Conservation (phyloP, 2,329 filamentous ascomycete species). For the Pseudogymnoascus sp. region DNA sequence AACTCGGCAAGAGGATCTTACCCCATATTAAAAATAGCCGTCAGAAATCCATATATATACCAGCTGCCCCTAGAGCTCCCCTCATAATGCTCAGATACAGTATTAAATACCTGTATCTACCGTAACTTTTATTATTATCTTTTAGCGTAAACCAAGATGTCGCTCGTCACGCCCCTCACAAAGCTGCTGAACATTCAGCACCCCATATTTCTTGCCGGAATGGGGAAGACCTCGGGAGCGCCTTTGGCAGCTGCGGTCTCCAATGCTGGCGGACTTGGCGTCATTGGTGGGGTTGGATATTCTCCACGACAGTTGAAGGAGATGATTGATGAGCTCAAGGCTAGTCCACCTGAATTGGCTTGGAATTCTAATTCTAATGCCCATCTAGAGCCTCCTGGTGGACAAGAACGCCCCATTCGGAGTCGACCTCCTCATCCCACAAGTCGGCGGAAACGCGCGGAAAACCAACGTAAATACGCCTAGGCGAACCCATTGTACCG, state of each 20-base stretch:
- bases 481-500: slow-evolving; percentile 14
- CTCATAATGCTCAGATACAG: background rate
- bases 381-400: slow-evolving; percentile 45
- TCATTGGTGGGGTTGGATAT: slow-evolving; percentile 92
- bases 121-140: background rate
- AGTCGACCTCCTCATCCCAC: slow-evolving; percentile 85
- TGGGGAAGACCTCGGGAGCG: slow-evolving; percentile 97
- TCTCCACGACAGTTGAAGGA: slow-evolving; percentile 95
- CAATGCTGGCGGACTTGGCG: slow-evolving; percentile 91
- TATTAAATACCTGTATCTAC: background rate
- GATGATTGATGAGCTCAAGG: slow-evolving; percentile 91
- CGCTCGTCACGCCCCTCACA: slow-evolving; percentile 84
- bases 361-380: background rate
- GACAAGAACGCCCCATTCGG: slow-evolving; percentile 95
- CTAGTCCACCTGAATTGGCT: slow-evolving; percentile 47
- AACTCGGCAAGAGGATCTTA: slow-evolving; percentile 6
- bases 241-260: slow-evolving; percentile 94
- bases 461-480: slow-evolving; percentile 59
- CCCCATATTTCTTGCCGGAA: slow-evolving; percentile 89
- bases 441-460: slow-evolving; percentile 87
- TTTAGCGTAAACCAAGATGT: slow-evolving; percentile 45
- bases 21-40: background rate
- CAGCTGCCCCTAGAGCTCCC: background rate
- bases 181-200: slow-evolving; percentile 98
- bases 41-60: background rate